Evolutionary conservation across 2,329 filamentous ascomycete genomes (phyloP).

Genomic region (Neopestalotiopsis sp.): DNA sequence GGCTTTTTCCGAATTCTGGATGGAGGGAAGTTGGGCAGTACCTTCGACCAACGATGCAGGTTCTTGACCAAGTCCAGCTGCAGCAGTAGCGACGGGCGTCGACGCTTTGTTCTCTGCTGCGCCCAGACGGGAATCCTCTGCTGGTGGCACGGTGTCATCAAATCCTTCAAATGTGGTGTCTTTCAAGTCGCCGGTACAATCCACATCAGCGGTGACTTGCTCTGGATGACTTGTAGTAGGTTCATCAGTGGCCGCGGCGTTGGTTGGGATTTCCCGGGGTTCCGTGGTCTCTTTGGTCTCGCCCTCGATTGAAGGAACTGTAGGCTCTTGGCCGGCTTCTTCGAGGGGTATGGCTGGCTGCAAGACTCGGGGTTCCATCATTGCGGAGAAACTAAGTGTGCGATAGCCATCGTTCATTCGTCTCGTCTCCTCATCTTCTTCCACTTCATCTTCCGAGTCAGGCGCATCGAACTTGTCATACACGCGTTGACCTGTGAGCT

Average conservation of each 20-base stretch:
- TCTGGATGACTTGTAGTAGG: no score
- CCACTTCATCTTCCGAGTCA: slow-evolving; percentile 61
- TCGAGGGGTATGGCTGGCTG: slow-evolving; percentile 41
- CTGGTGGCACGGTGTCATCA: neutral
- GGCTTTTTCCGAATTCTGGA: slow-evolving; percentile 26
- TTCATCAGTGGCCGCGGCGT: neutral
- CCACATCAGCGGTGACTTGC: neutral
- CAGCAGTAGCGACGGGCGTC: neutral
- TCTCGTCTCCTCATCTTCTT: slow-evolving; percentile 52
- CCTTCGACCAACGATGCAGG: slow-evolving; percentile 1
- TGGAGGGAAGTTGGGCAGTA: slow-evolving; percentile 21
- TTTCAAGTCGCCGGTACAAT: neutral
- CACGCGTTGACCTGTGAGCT: slow-evolving; percentile 70
- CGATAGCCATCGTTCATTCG: slow-evolving; percentile 55
- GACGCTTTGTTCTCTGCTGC: neutral
- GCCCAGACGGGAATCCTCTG: neutral
- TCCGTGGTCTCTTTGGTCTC: neutral
- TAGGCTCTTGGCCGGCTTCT: slow-evolving; percentile 7
- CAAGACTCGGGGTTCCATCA: slow-evolving; percentile 72
- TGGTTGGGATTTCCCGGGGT: neutral
- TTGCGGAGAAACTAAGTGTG: slow-evolving; percentile 62
- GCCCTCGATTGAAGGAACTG: slow-evolving; percentile 9
- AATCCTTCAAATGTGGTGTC: slow-evolving; percentile 19
- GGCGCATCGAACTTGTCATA: slow-evolving; percentile 82
- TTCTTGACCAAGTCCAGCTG: neutral